phyloP scores from a whole-genome alignment of 495 filamentous ascomycete species.

The Schizothecium vesticola region DNA sequence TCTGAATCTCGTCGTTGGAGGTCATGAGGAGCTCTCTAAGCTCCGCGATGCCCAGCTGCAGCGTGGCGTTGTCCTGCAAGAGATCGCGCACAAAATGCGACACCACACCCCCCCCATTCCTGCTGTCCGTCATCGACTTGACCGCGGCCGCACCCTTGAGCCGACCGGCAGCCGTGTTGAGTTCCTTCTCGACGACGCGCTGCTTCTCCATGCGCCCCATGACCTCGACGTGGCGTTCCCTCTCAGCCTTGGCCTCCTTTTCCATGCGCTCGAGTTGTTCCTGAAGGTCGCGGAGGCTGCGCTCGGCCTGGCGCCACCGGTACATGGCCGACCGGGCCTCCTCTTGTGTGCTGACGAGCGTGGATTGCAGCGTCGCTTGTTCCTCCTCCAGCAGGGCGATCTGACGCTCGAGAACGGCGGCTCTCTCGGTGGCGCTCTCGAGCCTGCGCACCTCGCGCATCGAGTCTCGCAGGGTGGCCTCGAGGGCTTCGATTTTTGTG shows the following conservation, averaged over 20 bases:
- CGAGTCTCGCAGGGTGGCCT: constrained; percentile 66
- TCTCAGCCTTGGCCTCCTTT: constrained; percentile 75
- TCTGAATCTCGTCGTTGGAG: constrained; percentile 92
- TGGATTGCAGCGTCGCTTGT: constrained; percentile 63
- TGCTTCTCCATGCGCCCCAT: constrained; percentile 74
- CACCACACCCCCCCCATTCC: constrained; percentile 55
- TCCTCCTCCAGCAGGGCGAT: constrained; percentile 72
- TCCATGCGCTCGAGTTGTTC: constrained; percentile 89
- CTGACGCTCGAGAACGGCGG: constrained; percentile 72
- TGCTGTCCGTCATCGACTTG: constrained; percentile 52
- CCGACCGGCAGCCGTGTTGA: constrained; percentile 68
- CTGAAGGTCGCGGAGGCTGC: constrained; percentile 63
- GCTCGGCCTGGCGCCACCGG: constrained; percentile 79
- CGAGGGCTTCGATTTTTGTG: constrained; percentile 62
- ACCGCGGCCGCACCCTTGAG: constrained; percentile 72
- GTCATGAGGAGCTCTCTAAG: constrained; percentile 83
- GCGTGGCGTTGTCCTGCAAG: constrained; percentile 86
- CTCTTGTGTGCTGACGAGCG: constrained; percentile 57
- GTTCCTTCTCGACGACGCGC: constrained; percentile 66
- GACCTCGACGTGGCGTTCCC: constrained; percentile 74
- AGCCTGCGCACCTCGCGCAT: constrained; percentile 70
- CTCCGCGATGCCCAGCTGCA: constrained; percentile 86
- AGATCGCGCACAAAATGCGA: constrained; percentile 95
- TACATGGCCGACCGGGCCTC: constrained; percentile 69
- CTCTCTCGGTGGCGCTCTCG: constrained; percentile 63